Evolutionary conservation across 2,329 filamentous ascomycete species (phyloP).

Genomic region (Juglanconis oblonga): DNA sequence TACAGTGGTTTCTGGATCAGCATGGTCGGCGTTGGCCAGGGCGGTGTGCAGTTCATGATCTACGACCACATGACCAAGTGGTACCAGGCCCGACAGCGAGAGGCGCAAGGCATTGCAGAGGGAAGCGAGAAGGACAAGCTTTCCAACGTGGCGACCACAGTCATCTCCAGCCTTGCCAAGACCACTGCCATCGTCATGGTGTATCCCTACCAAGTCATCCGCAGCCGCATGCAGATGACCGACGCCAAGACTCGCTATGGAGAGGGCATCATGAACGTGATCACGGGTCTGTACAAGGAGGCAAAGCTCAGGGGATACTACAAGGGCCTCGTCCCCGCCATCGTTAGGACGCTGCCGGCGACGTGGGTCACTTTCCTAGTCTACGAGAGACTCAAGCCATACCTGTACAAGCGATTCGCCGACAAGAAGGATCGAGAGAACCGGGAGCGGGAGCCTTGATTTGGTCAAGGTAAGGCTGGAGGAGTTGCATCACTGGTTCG

Average conservation of each 20-base stretch:
- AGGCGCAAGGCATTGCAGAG: conserved; percentile 20
- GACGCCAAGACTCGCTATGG: conserved; percentile 73
- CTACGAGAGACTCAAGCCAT: conserved; percentile 87
- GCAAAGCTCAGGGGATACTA: conserved; percentile 87
- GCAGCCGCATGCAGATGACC: conserved; percentile 86
- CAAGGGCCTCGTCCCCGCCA: conserved; percentile 81
- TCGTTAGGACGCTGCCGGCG: conserved; percentile 87
- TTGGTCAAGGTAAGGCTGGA: neutral
- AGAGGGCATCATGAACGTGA: conserved; percentile 67
- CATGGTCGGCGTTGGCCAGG: conserved; percentile 83
- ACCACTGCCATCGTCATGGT: conserved; percentile 84
- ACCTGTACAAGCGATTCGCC: conserved; percentile 41
- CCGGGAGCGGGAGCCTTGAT: neutral
- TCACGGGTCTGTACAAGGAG: conserved; percentile 69
- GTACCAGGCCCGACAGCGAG: conserved; percentile 33
- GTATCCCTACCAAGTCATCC: conserved; percentile 92
- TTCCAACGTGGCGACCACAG: conserved; percentile 73
- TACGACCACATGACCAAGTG: conserved; percentile 70
- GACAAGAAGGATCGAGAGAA: neutral
- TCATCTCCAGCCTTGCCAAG: conserved; percentile 78
- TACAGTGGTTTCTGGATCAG: conserved; percentile 84
- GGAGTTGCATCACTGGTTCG: neutral
- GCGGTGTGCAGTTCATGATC: conserved; percentile 91
- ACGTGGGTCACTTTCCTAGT: conserved; percentile 97
- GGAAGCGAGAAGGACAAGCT: conserved; percentile 38